Evolutionary conservation across 2,329 filamentous ascomycete species (phyloP).

Genomic region (Monosporascus ibericus): DNA sequence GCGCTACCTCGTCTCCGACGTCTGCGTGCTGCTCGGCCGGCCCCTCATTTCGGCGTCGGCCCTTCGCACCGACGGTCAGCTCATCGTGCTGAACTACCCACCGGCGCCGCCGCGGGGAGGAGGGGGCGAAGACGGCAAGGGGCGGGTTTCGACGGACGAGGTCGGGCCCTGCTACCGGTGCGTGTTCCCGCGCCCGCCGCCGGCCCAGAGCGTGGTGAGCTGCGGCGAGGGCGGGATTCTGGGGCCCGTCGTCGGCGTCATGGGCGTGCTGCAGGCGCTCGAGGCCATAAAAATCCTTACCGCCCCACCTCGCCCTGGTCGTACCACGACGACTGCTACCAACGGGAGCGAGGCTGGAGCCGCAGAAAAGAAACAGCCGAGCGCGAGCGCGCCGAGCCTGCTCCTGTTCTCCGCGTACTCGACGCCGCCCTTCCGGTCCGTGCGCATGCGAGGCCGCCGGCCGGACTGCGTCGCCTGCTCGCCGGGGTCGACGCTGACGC

Average conservation of each 20-base stretch:
- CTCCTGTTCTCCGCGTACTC: constrained; percentile 43
- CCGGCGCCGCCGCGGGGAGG: constrained; percentile 51
- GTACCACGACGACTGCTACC: constrained; percentile 8
- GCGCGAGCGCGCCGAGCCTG: constrained; percentile 24
- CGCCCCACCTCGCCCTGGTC: constrained; percentile 7
- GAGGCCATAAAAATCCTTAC: constrained; percentile 82
- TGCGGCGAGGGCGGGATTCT: constrained; percentile 92
- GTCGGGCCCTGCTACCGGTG: constrained; percentile 91
- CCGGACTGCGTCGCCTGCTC: constrained; percentile 74
- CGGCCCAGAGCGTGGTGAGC: constrained; percentile 71
- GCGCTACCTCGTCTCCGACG: constrained; percentile 87
- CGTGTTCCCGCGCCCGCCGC: constrained; percentile 82
- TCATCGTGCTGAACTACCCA: constrained; percentile 82
- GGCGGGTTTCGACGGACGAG: constrained; percentile 30
- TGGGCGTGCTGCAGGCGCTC: constrained; percentile 88
- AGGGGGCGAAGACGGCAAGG: constrained; percentile 30
- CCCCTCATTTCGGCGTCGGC: constrained; percentile 86
- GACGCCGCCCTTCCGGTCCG: constrained; percentile 57
- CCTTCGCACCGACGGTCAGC: constrained; percentile 80
- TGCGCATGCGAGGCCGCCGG: constrained; percentile 66
- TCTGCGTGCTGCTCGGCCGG: constrained; percentile 72
- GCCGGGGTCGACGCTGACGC: constrained; percentile 52
- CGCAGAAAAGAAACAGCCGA: constrained; percentile 7
- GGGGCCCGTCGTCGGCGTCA: constrained; percentile 84
- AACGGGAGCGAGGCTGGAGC: constrained; percentile 12